Conservation (phyloP, 108 stramenopile species). For the Pinguiococcus pyrenoidosus region DNA sequence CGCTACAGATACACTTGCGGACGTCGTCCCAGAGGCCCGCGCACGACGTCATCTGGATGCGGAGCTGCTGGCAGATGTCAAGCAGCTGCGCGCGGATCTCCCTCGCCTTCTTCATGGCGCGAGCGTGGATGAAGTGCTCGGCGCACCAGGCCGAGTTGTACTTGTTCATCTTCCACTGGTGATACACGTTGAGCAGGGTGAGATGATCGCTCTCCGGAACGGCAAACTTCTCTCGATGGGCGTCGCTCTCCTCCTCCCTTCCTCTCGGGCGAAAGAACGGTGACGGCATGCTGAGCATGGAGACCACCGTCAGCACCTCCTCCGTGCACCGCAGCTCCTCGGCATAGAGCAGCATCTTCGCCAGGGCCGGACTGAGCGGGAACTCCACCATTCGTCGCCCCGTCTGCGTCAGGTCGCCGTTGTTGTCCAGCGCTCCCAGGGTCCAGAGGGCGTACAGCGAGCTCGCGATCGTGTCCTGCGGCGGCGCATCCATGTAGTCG, state of each 20-base stretch:
- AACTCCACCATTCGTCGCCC: constrained; percentile 92
- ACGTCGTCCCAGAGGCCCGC: constrained; percentile 81
- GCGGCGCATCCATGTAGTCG: constrained; percentile 97
- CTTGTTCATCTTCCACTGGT: constrained; percentile 73
- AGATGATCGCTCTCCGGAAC: constrained; percentile 98
- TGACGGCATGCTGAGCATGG: constrained; percentile 88
- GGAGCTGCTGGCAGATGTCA: constrained; percentile 91
- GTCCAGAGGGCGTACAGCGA: constrained; percentile 96
- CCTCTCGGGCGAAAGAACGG: constrained; percentile 71
- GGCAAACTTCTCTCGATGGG: constrained; percentile 93
- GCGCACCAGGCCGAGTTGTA: constrained; percentile 88
- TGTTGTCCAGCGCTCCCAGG: constrained; percentile 89
- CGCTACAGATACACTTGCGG: constrained; percentile 94
- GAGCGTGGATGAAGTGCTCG: constrained; percentile 88
- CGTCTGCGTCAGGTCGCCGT: constrained; percentile 69
- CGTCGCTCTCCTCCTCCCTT: constrained; percentile 88
- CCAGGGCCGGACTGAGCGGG: constrained; percentile 86
- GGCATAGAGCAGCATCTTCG: constrained; percentile 90
- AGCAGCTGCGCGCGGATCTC: constrained; percentile 88
- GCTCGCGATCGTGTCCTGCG: constrained; percentile 87
- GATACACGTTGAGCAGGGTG: constrained; percentile 87
- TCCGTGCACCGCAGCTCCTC: constrained; percentile 62
- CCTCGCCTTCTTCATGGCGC: constrained; percentile 80
- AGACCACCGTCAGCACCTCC: constrained; percentile 85
- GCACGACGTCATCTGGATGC: constrained; percentile 58